A percentile compares a stretch with the other conserved stretches of the same genome.
Conservation (phyloP, 805 yeast species). For the Peterozyma toletana region DNA sequence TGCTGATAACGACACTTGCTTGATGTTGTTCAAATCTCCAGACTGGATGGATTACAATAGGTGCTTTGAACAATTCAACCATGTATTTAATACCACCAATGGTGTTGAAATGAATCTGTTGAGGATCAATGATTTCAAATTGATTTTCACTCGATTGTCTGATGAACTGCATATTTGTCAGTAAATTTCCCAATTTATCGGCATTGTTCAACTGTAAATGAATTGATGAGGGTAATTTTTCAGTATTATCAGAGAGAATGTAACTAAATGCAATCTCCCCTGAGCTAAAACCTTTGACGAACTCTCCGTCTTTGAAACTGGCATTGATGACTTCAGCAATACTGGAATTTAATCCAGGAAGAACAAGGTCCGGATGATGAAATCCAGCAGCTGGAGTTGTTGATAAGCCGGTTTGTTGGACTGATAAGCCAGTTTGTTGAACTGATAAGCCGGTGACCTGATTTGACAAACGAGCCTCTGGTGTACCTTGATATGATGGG, state of each 20-base stretch:
- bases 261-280: slow-evolving; percentile 88
- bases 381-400: slow-evolving; percentile 20
- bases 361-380: slow-evolving; percentile 43
- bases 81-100: slow-evolving; percentile 77
- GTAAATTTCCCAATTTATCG: slow-evolving; percentile 34
- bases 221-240: slow-evolving; percentile 21
- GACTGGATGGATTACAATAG: slow-evolving; percentile 67
- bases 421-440: slow-evolving; percentile 28
- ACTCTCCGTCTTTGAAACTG: slow-evolving; percentile 58
- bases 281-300: slow-evolving; percentile 52
- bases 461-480: slow-evolving; percentile 22
- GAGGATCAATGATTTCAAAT: slow-evolving; percentile 38
- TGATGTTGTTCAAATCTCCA: slow-evolving; percentile 88
- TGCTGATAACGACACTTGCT: slow-evolving; percentile 74
- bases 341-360: slow-evolving; percentile 72
- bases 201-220: slow-evolving; percentile 33
- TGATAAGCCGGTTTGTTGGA: slow-evolving; percentile 21
- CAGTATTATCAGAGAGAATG: slow-evolving; percentile 30
- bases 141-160: slow-evolving; percentile 29
- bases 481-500: slow-evolving; percentile 15
- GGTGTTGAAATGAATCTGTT: slow-evolving; percentile 52
- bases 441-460: slow-evolving; percentile 36
- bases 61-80: slow-evolving; percentile 41
- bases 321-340: slow-evolving; percentile 84
- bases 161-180: slow-evolving; percentile 47